Conservation (phyloP, 208 protist species). For the Wallacemonas sp. region DNA sequence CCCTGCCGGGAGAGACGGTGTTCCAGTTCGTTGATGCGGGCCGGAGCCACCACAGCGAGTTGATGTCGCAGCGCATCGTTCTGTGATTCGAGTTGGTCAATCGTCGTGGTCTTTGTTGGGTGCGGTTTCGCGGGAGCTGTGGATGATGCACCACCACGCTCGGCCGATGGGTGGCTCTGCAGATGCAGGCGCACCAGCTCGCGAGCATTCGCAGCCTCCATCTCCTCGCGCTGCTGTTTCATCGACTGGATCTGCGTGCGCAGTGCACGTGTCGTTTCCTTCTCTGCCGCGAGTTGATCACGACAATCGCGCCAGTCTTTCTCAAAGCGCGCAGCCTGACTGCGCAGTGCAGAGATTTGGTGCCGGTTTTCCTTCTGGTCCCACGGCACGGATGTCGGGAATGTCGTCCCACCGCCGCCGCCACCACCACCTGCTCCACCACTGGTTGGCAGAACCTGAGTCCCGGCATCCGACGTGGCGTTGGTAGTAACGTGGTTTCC, state of each 20-base stretch:
- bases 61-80: constrained; percentile 68
- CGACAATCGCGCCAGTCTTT: constrained; percentile 45
- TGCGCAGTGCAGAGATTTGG: constrained; percentile 61
- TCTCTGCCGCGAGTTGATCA: constrained; percentile 57
- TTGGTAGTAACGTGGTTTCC: background rate
- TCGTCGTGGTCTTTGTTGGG: constrained; percentile 19
- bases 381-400: constrained; percentile 20
- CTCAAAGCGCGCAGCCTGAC: constrained; percentile 39
- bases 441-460: constrained; percentile 39
- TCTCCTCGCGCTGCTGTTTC: constrained; percentile 29
- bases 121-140: background rate
- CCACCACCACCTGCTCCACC: background rate
- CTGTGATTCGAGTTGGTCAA: constrained; percentile 53
- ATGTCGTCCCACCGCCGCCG: background rate
- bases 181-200: constrained; percentile 27
- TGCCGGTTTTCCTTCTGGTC: constrained; percentile 69
- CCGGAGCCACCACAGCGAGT: constrained; percentile 49
- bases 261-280: constrained; percentile 40
- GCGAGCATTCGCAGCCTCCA: constrained; percentile 33
- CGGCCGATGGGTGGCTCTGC: background rate
- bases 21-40: constrained; percentile 42
- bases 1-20: constrained; percentile 25
- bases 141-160: background rate
- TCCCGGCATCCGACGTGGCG: constrained; percentile 30
- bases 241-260: constrained; percentile 43